Conservation (phyloP, 2,329 filamentous ascomycete genomes). For the Colletotrichum filicis region DNA sequence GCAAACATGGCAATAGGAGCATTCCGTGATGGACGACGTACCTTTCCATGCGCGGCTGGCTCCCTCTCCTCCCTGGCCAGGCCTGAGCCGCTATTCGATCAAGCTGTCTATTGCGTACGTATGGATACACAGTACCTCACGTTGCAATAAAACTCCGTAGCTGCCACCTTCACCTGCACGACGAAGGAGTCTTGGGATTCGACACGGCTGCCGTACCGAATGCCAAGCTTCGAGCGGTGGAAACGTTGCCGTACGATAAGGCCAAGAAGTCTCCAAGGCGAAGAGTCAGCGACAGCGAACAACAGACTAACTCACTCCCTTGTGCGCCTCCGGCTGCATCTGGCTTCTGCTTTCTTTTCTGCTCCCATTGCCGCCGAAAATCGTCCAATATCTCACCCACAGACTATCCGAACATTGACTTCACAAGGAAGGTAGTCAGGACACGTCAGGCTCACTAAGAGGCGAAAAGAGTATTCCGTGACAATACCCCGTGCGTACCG, state of each 20-base stretch:
- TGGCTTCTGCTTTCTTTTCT: not conserved
- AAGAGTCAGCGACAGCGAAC: not conserved
- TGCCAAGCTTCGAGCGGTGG: constrained; percentile 6
- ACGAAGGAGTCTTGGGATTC: not conserved
- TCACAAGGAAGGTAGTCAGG: not conserved
- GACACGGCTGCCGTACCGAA: not conserved
- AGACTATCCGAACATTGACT: not conserved
- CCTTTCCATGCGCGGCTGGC: not conserved
- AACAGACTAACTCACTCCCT: not conserved
- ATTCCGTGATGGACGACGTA: not conserved
- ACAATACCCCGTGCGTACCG: not conserved
- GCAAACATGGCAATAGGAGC: not conserved
- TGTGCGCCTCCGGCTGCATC: not conserved
- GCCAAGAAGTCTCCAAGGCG: constrained; percentile 16
- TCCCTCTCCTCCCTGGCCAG: not conserved
- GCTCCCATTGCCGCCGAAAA: not conserved
- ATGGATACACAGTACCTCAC: not conserved
- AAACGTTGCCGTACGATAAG: constrained; percentile 20
- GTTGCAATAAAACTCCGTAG: not conserved
- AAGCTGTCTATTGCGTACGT: too few relatives aligned
- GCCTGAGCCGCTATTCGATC: not conserved
- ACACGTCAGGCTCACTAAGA: not conserved
- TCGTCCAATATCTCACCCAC: not conserved
- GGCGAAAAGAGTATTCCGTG: not conserved
- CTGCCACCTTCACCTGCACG: not conserved